Evolutionary conservation across 2,329 filamentous ascomycete species (phyloP).

Genomic region (Apiospora malaysiana): DNA sequence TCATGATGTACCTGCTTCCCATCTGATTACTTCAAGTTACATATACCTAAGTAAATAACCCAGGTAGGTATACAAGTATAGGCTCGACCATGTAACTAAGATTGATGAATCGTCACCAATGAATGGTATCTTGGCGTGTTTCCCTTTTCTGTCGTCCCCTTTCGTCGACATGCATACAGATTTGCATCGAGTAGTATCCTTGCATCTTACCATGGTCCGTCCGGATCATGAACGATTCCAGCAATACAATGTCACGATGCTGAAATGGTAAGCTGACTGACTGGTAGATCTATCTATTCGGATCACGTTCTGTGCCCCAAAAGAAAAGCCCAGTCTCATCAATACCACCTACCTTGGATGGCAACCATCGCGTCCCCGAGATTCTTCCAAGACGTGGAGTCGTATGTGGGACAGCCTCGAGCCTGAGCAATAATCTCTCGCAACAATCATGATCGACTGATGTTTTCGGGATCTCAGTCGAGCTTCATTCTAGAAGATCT

Average conservation of each 20-base stretch:
- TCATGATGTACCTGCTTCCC: not conserved
- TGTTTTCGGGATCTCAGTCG: not conserved
- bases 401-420: not conserved
- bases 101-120: not conserved
- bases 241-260: not conserved
- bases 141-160: not conserved
- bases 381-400: not conserved
- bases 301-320: not conserved
- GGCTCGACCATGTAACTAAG: not conserved
- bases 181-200: not conserved
- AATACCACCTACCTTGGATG: slow-evolving; percentile 2
- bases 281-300: not conserved
- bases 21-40: too few species aligned
- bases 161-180: not conserved
- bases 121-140: not conserved
- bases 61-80: too few species aligned
- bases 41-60: too few species aligned
- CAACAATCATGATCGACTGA: not conserved
- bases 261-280: not conserved
- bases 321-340: not conserved
- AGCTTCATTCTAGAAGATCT: not conserved
- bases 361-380: not conserved
- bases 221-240: not conserved
- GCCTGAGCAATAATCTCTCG: not conserved
- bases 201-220: not conserved